Base-by-base conservation (phyloP, 148 eudicot species). In the Diospyros kaki region DNA sequence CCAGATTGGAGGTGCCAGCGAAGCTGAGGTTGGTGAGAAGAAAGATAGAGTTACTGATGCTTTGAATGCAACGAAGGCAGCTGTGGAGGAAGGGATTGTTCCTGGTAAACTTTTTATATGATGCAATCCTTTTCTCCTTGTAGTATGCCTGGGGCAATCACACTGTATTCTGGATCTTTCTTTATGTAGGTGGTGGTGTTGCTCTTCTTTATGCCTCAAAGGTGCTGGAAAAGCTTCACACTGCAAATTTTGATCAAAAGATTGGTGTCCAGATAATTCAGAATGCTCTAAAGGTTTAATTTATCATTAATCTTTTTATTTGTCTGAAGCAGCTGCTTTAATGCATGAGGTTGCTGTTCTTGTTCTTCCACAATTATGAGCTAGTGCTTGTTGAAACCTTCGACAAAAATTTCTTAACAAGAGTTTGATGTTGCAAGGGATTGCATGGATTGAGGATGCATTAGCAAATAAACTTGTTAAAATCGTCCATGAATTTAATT, bases 1-100 rank as follows among this genome's bases (percentile, higher is more conserved):
- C 55, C 76, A 93, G 98, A 89, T 93, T 69, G 98, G 98, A 72
- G 98, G 94, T 58, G 96, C 96, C 1, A 93, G 94, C 75, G 98
- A 93, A 86, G 81, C 87, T 43, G 98, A 93, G 81, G 94, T 93
- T 43, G 77, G 87, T 76, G 98, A 93, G 82, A 93, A 93, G 89
- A 93, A 93, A 78, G 94, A 89, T 75, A 83, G 98, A 79, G 96
- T 93, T 46, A 89, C 90, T 1, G 98, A 93, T 82, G 97, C 95
- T 64, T 71, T 92, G 12, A 90, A 92, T 84, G 97, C 97, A 63
- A 92, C 97, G 56, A 90, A 89, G 83, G 97, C 97, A 59, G 97
- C 97, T 45, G 97, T 92, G 15, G 90, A 89, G 48, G 97, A 92
- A 82, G 97, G 97, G 44, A 90, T 90, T 73, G 93, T 92, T 42